Evolutionary conservation across 768 basidiomycete species (phyloP), one percentile per base, ranked within the genome.

Genomic region (Pleurotus djamor): DNA sequence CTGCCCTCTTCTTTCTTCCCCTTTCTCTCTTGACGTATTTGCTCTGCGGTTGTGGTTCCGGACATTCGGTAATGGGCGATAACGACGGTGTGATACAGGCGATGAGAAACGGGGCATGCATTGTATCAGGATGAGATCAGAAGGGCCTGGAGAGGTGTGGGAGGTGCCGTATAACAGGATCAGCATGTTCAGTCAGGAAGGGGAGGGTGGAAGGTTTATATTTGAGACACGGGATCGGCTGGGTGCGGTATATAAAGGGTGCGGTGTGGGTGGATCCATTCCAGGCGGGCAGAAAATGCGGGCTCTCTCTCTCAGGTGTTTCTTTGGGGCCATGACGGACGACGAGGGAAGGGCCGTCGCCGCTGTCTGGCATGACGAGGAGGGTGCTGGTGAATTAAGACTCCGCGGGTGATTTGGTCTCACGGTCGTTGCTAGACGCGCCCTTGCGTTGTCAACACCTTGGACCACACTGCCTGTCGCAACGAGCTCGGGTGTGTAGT

Each of bases 121-220:
- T 36, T 36, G 51, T 28, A 36, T 38, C 21, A 56, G 28, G 54
- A 41, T 43, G 37, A 32, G 54, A 56, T 56, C 54, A 56, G 54
- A 56, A 56, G 54, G 54, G 52, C 52, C 52, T 37, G 28, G 51
- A n/a, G n/a, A 17, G n/a, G 41, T 56, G 54, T 56, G 54, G 38
- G 54, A 56, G 54, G 38, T 28, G 21, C 21, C 21, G 36, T 28
- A 38, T 16, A 50, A 32, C 49, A 50, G 49, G 54, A 56, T 56
- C 36, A 44, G 38, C 54, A 56, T 32, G 41, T 56, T 32, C 21
- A 28, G 21, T 28, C 21, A 28, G 41, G 38, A 44, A 33, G 8
- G 49, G 34, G 49, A 12, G 49, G 49, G 21, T 12, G 49, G 21
- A 50, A 50, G 28, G 49, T 7, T 50, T 50, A 50, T 10, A 50